phyloP scores from a whole-genome alignment of 768 basidiomycete genomes.

The Dentipellis sp. region DNA sequence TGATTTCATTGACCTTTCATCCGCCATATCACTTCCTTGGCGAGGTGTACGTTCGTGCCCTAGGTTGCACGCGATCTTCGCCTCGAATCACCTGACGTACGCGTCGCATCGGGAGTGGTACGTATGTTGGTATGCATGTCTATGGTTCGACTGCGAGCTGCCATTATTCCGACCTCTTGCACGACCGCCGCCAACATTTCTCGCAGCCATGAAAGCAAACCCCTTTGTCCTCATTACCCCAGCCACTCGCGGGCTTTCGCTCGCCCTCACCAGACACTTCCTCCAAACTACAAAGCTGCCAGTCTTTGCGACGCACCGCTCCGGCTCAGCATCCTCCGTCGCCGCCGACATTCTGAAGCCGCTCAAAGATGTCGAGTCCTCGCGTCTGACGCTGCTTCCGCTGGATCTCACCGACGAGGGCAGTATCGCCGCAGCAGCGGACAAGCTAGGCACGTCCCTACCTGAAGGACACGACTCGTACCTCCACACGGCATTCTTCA shows the following conservation, averaged over 20 bases:
- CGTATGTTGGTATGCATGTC: too few species aligned
- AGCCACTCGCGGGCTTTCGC: conserved; percentile 46
- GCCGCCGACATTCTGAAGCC: conserved; percentile 33
- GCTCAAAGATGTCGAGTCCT: conserved; percentile 31
- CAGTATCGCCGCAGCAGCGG: conserved; percentile 40
- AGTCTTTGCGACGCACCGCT: conserved; percentile 47
- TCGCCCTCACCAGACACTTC: conserved; percentile 45
- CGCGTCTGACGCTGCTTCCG: conserved; percentile 35
- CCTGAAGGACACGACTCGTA: conserved; percentile 26
- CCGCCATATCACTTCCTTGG: too few species aligned
- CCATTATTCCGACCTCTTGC: too few species aligned
- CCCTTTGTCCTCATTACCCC: conserved; percentile 48
- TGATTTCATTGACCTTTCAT: too few species aligned
- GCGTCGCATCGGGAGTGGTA: too few species aligned
- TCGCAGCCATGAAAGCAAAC: conserved; percentile 5
- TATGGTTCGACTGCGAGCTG: too few species aligned
- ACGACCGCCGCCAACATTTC: too few species aligned
- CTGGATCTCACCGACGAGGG: conserved; percentile 44
- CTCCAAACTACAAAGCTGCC: conserved; percentile 40
- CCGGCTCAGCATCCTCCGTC: conserved; percentile 25
- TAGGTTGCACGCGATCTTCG: too few species aligned
- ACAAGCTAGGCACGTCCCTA: conserved; percentile 29
- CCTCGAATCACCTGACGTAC: too few species aligned
- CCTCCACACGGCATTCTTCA: conserved; percentile 23
- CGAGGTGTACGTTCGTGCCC: too few species aligned